phyloP scores from a whole-genome alignment of 331 rosid species.

The Malus hybrid region DNA sequence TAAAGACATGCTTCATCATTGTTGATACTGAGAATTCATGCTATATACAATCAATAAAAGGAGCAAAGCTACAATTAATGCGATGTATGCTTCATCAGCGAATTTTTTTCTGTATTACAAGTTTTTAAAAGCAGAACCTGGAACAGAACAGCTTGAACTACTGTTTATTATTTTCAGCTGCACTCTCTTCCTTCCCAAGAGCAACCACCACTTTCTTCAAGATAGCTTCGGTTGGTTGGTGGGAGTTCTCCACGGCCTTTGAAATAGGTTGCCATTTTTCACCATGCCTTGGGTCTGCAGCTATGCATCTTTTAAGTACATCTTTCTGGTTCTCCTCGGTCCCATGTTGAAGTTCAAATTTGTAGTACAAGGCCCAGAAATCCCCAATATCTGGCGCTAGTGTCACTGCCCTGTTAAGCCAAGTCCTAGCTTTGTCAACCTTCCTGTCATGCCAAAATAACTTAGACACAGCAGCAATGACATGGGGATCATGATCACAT shows the following conservation, averaged over 20 bases:
- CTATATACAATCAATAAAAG: not conserved
- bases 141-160: constrained; percentile 11
- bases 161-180: constrained; percentile 50
- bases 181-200: constrained; percentile 72
- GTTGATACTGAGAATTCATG: too few relatives aligned
- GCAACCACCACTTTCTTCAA: constrained; percentile 73
- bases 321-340: constrained; percentile 72
- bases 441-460: constrained; percentile 81
- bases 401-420: constrained; percentile 80
- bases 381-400: constrained; percentile 80
- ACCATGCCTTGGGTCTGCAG: constrained; percentile 86
- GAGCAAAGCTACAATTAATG: not conserved
- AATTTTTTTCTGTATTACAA: not conserved
- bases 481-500: constrained; percentile 86
- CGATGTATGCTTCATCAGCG: not conserved
- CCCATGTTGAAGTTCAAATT: constrained; percentile 79
- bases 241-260: constrained; percentile 81
- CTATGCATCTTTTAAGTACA: constrained; percentile 53
- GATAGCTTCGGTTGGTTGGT: constrained; percentile 67
- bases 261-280: constrained; percentile 81
- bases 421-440: constrained; percentile 80
- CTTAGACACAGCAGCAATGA: constrained; percentile 76
- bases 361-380: constrained; percentile 75
- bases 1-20: not conserved
- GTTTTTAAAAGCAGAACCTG: not conserved